phyloP scores from a whole-genome alignment of 2,329 filamentous ascomycete species.

The Diaporthe caulivora region DNA sequence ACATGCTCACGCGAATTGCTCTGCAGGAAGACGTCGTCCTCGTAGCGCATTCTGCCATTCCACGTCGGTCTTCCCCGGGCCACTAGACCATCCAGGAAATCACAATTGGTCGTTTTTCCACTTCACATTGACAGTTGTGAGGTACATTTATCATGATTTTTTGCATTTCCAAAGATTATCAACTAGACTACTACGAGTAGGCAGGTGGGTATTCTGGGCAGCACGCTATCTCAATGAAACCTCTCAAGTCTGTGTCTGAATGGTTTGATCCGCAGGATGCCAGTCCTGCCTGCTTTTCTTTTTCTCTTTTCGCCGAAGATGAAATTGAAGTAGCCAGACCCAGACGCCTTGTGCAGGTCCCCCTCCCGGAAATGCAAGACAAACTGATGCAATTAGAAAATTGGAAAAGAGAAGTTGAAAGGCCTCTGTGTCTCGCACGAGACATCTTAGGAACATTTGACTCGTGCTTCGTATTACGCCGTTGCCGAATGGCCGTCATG shows the following conservation, averaged over 20 bases:
- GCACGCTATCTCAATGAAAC: not conserved
- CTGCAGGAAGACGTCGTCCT: not conserved
- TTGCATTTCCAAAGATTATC: conserved; percentile 27
- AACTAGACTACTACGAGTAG: conserved; percentile 30
- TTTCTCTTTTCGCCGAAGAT: conserved; percentile 7
- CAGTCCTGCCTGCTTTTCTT: conserved; percentile 14
- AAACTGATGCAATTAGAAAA: conserved; percentile 3
- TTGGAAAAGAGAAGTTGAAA: not conserved
- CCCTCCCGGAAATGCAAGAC: conserved; percentile 19
- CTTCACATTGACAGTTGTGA: not conserved
- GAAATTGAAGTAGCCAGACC: not conserved
- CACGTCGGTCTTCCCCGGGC: not conserved
- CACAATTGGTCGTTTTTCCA: not conserved
- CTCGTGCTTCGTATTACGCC: conserved; percentile 3
- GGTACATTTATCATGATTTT: not conserved
- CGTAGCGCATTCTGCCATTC: not conserved
- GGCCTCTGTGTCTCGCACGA: not conserved
- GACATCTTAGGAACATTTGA: not conserved
- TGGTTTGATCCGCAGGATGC: conserved; percentile 16
- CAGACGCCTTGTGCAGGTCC: conserved; percentile 14
- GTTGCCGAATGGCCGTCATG: not conserved
- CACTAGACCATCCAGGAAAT: not conserved
- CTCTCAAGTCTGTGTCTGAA: conserved; percentile 5
- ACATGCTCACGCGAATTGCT: too few species aligned
- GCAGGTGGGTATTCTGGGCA: conserved; percentile 26